Conservation (phyloP, 768 basidiomycete species). For the Russula vinacea region DNA sequence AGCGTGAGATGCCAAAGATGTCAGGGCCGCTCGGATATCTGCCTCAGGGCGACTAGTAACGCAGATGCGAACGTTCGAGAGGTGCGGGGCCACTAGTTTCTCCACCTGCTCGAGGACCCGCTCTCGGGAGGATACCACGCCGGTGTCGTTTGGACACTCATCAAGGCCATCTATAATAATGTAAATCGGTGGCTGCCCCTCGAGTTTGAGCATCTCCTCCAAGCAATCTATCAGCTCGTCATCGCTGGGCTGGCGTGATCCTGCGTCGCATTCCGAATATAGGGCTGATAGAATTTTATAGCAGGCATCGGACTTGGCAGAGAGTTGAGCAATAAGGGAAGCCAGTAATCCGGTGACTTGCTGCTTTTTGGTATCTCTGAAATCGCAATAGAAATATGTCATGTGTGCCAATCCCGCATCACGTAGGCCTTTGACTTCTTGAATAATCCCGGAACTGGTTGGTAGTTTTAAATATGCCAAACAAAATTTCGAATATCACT, state of each 20-base stretch:
- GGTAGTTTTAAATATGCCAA: background rate
- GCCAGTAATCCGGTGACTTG: background rate
- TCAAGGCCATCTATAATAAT: constrained; percentile 1
- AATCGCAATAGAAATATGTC: constrained; percentile 5
- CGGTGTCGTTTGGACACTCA: background rate
- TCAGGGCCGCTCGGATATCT: background rate
- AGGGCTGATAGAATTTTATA: background rate
- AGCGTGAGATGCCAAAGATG: background rate
- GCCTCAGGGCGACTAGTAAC: background rate
- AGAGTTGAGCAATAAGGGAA: background rate
- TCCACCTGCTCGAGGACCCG: background rate
- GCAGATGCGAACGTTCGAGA: background rate
- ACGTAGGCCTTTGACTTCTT: background rate
- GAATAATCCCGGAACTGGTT: background rate
- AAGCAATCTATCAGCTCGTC: background rate
- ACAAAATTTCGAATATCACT: no score
- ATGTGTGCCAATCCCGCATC: background rate
- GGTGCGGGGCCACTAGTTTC: background rate
- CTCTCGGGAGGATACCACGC: background rate
- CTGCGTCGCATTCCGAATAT: background rate
- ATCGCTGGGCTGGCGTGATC: background rate
- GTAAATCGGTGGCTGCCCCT: background rate
- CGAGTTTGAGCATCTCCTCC: background rate
- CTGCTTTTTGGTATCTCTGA: background rate
- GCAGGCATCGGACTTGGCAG: background rate